These are phyloP conservation scores for Cercospora berteroae DNA, from an alignment of 2,329 filamentous ascomycete species.

Conservation along the genomic window DNA sequence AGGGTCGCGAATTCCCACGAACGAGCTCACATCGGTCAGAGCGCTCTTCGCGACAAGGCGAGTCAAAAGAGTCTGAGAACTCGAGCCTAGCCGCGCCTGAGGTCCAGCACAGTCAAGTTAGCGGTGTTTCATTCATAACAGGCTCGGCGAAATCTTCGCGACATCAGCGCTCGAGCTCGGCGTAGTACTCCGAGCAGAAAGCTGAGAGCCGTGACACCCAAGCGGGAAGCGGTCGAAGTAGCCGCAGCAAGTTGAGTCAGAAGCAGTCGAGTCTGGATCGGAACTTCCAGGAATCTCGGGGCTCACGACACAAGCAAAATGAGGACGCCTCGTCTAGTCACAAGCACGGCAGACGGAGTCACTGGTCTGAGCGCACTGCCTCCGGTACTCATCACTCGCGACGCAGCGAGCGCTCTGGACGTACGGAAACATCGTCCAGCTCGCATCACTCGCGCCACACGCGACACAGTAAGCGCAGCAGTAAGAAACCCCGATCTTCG, in stretches of 20 bases:
- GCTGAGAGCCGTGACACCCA: not conserved
- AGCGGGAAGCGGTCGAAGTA: not conserved
- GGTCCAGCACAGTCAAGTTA: not conserved
- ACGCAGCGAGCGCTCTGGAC: not conserved
- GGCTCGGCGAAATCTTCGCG: conserved; percentile 3
- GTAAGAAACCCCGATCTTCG: not conserved
- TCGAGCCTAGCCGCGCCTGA: not conserved
- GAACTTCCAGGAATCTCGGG: not conserved
- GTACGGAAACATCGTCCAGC: not conserved
- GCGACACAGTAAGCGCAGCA: not conserved
- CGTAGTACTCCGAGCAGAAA: conserved; percentile 3
- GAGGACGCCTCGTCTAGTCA: not conserved
- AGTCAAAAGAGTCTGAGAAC: not conserved
- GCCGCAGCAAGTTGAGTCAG: not conserved
- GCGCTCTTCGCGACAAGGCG: not conserved
- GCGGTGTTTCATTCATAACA: conserved; percentile 5
- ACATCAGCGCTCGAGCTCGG: conserved; percentile 9
- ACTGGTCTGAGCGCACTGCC: not conserved
- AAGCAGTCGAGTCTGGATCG: not conserved
- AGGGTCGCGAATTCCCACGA: not conserved
- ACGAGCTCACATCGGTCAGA: not conserved
- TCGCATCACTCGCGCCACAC: not conserved
- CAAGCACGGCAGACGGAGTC: not conserved
- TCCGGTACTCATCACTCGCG: not conserved
- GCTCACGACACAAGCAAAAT: not conserved